Percentiles rank a stretch among this genome's conserved stretches.
Conservation (phyloP, 73 alveolate species). For the Effrenium voratum region DNA sequence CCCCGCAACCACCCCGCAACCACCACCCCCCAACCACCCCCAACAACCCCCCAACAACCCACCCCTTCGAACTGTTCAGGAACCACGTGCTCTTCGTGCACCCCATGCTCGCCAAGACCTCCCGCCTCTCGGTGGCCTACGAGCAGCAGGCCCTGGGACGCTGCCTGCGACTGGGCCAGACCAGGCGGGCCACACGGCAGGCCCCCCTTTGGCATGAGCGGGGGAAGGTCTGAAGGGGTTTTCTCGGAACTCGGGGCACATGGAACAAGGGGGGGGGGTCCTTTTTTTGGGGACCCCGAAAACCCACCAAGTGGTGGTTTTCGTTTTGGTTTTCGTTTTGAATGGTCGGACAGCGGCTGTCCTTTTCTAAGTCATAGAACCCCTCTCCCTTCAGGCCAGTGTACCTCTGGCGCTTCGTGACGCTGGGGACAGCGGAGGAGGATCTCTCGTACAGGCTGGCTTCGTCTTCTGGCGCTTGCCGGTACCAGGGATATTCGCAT, state of each 20-base stretch:
- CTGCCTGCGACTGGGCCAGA: slow-evolving; percentile 88
- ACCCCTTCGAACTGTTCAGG: background rate
- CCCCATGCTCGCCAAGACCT: slow-evolving; percentile 53
- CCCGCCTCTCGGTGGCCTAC: slow-evolving; percentile 64
- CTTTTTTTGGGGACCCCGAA: no score
- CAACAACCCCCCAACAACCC: background rate
- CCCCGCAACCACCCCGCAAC: no score
- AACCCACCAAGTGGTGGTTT: no score
- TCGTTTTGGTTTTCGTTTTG: no score
- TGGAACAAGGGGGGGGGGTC: no score
- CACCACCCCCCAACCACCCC: no score
- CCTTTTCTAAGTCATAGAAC: no score
- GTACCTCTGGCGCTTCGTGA: slow-evolving; percentile 85
- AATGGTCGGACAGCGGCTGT: no score
- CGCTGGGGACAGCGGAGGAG: slow-evolving; percentile 92
- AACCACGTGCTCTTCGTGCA: slow-evolving; percentile 91
- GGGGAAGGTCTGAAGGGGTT: no score
- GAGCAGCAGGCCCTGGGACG: slow-evolving; percentile 92
- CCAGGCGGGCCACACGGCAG: slow-evolving; percentile 30
- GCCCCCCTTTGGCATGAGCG: no score
- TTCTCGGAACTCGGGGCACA: no score
- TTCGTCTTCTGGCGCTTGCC: background rate
- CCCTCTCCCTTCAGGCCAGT: slow-evolving; percentile 36
- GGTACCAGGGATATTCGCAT: no score
- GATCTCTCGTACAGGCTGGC: slow-evolving; percentile 71